Evolutionary conservation across 139 green algal species (phyloP).

Genomic region (Spirogloea muscicola): DNA sequence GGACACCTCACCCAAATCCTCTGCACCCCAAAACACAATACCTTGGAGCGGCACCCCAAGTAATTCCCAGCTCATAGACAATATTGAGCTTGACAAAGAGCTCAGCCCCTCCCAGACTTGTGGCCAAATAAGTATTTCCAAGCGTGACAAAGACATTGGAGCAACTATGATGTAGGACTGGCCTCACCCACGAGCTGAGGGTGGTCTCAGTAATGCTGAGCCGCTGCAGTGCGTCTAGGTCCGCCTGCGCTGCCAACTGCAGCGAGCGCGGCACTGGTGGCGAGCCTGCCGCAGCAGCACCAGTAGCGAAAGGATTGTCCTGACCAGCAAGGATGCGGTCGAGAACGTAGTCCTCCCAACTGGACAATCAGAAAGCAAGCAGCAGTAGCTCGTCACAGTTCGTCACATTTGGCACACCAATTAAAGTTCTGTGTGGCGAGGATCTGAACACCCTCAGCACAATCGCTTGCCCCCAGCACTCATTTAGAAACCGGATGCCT

Average conservation of each 20-base stretch:
- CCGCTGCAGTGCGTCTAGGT: constrained; percentile 11
- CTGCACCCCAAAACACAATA: neutral
- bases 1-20: neutral
- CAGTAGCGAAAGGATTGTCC: constrained; percentile 17
- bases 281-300: neutral
- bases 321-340: constrained; percentile 14
- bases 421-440: too few relatives aligned
- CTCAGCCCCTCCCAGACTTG: too few relatives aligned
- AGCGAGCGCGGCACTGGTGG: neutral
- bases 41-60: neutral
- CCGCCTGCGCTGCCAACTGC: neutral
- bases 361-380: neutral
- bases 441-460: too few relatives aligned
- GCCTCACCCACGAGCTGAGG: constrained; percentile 6
- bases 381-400: too few relatives aligned
- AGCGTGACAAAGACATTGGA: too few relatives aligned
- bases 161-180: neutral
- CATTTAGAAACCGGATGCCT: too few relatives aligned
- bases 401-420: too few relatives aligned
- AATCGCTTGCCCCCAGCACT: too few relatives aligned
- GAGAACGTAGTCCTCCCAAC: constrained; percentile 23
- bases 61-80: neutral
- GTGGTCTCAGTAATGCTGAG: constrained; percentile 11
- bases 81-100: too few relatives aligned
- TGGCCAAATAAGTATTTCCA: too few relatives aligned